Evolutionary conservation across 768 basidiomycete genomes (phyloP).

Genomic region (Boletus vermiculosoides): DNA sequence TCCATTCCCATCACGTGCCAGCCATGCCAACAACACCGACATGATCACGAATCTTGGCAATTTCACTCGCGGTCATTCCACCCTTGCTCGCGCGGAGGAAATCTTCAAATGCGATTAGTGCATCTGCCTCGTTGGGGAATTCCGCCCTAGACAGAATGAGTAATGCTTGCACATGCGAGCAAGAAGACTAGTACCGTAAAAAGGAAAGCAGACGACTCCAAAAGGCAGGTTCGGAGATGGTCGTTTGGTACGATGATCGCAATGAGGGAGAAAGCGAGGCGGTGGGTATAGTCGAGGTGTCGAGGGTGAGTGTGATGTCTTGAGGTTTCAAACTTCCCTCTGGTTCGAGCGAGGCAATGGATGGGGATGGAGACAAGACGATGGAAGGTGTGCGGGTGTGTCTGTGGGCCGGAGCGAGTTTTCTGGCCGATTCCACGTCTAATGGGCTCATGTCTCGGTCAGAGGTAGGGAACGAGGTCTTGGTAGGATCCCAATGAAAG

Average conservation of each 20-base stretch:
- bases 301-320: constrained; percentile 70
- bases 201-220: constrained; percentile 73
- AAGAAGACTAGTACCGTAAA: constrained; percentile 43
- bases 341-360: constrained; percentile 38
- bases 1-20: constrained; percentile 49
- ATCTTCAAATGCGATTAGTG: constrained; percentile 75
- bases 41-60: constrained; percentile 87
- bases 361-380: constrained; percentile 75
- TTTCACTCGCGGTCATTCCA: constrained; percentile 76
- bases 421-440: constrained; percentile 23
- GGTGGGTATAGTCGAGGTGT: constrained; percentile 50
- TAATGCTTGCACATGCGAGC: background rate
- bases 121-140: constrained; percentile 63
- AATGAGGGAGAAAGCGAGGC: constrained; percentile 41
- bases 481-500: constrained; percentile 59
- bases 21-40: constrained; percentile 90
- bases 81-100: constrained; percentile 83
- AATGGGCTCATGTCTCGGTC: constrained; percentile 19
- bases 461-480: constrained; percentile 30
- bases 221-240: constrained; percentile 75
- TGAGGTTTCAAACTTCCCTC: constrained; percentile 42
- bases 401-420: constrained; percentile 33
- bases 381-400: constrained; percentile 76
- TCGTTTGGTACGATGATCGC: constrained; percentile 35
- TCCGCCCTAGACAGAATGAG: constrained; percentile 44